Percentiles rank a stretch among this genome's conserved stretches.
Conservation (phyloP, 106 monocot genomes). For the Dendrobium catenatum region DNA sequence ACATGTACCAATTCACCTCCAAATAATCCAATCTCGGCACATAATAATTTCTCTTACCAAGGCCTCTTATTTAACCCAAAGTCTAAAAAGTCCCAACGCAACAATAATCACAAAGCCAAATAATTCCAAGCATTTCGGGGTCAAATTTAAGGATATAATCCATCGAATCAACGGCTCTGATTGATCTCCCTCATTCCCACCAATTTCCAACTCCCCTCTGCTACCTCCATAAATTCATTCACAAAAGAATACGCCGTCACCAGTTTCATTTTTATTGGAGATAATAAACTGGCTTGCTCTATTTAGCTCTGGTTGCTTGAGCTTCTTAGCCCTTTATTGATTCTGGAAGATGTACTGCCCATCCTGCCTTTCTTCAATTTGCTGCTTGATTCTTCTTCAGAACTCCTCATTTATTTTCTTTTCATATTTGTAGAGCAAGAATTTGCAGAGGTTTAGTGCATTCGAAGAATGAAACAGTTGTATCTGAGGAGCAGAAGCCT, state of each 20-base stretch:
- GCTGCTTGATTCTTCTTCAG: background rate
- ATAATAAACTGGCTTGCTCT: background rate
- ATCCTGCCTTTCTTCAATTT: background rate
- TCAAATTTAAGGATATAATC: background rate
- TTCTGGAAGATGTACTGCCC: background rate
- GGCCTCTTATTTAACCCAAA: too few species aligned
- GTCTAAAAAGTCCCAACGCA: too few species aligned
- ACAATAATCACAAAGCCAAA: too few species aligned
- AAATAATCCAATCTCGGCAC: too few species aligned
- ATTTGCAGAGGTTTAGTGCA: background rate
- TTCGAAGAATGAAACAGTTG: conserved; percentile 21
- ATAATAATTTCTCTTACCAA: too few species aligned
- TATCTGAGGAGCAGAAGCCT: conserved; percentile 37
- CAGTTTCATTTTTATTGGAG: background rate
- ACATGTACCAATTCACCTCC: too few species aligned
- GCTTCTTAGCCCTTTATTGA: background rate
- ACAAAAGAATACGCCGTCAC: background rate
- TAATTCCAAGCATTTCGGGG: background rate
- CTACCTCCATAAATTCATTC: conserved; percentile 10
- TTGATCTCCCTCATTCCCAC: background rate
- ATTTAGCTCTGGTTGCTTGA: background rate
- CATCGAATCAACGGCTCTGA: conserved; percentile 2
- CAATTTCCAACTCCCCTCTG: background rate
- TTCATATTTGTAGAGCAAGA: background rate
- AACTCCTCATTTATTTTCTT: background rate